Conservation (phyloP, 108 stramenopile species). For the Nitzschia sp. region DNA sequence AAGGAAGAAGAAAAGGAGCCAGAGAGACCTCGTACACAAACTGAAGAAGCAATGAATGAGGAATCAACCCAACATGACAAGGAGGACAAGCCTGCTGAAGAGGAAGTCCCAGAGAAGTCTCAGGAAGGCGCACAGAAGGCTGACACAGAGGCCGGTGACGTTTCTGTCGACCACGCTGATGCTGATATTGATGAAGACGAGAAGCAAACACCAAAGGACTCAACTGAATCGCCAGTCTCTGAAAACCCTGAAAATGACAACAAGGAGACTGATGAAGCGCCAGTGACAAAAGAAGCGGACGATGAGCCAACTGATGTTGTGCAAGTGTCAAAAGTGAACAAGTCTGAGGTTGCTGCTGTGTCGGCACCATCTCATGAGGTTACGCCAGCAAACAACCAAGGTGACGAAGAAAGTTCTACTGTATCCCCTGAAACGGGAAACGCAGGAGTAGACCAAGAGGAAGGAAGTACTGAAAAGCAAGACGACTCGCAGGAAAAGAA, state of each 20-base stretch:
- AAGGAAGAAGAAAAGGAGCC: background rate
- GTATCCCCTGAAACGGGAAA: no score
- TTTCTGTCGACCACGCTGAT: background rate
- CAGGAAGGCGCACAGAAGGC: background rate
- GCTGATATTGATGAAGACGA: slow-evolving; percentile 5
- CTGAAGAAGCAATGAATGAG: background rate
- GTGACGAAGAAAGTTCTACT: no score
- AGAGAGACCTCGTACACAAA: background rate
- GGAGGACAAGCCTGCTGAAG: background rate
- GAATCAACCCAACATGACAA: background rate
- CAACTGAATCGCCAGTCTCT: no score
- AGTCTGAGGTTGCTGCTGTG: no score
- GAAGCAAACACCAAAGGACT: background rate
- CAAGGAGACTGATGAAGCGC: no score
- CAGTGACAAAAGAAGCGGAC: background rate
- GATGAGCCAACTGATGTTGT: background rate
- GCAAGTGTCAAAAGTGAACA: background rate
- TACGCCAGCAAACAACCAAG: no score
- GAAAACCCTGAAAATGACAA: no score
- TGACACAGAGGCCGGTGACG: background rate
- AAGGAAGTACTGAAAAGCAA: background rate
- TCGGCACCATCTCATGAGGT: no score
- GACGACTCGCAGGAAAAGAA: background rate
- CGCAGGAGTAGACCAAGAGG: no score
- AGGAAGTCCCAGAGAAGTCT: background rate